These are phyloP conservation scores for Monosporascus sp. DNA, from an alignment of 2,329 filamentous ascomycete species.

Conservation along the genomic window DNA sequence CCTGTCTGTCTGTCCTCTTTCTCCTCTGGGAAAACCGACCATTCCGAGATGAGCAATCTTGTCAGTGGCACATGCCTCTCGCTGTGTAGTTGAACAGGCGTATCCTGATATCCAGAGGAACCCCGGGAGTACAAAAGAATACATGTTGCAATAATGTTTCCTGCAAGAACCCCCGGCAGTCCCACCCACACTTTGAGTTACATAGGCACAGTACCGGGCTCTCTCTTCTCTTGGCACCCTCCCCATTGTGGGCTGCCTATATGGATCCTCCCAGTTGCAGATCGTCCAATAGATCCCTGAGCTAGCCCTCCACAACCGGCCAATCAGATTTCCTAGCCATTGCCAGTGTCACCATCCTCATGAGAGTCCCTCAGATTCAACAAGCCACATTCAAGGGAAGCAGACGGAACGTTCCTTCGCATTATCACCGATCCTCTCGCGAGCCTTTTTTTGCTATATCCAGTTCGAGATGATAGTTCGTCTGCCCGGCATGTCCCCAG, in stretches of 20 bases:
- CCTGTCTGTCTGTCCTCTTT: conserved; percentile 1
- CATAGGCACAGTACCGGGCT: background rate
- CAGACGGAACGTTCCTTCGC: background rate
- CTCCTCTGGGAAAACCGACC: conserved; percentile 12
- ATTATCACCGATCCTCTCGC: background rate
- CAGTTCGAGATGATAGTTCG: background rate
- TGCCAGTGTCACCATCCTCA: background rate
- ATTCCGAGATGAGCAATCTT: conserved; percentile 23
- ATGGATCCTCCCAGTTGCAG: background rate
- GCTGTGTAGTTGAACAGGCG: conserved; percentile 13
- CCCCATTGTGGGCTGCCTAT: background rate
- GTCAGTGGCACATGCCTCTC: conserved; percentile 16
- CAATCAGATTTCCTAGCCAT: background rate
- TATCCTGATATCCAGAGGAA: conserved; percentile 4
- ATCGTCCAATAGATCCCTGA: background rate
- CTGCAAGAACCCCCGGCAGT: background rate
- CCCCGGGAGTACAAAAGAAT: background rate
- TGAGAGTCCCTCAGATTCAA: background rate
- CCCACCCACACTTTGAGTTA: background rate
- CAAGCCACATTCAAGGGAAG: background rate
- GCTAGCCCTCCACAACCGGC: background rate
- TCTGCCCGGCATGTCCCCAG: background rate
- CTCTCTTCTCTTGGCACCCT: background rate
- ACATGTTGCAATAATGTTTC: background rate
- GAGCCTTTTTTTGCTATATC: background rate